Percentiles rank a stretch among this genome's conserved stretches.
Evolutionary conservation across 2,329 filamentous ascomycete species (phyloP).

Genomic region (Fusarium sp.): DNA sequence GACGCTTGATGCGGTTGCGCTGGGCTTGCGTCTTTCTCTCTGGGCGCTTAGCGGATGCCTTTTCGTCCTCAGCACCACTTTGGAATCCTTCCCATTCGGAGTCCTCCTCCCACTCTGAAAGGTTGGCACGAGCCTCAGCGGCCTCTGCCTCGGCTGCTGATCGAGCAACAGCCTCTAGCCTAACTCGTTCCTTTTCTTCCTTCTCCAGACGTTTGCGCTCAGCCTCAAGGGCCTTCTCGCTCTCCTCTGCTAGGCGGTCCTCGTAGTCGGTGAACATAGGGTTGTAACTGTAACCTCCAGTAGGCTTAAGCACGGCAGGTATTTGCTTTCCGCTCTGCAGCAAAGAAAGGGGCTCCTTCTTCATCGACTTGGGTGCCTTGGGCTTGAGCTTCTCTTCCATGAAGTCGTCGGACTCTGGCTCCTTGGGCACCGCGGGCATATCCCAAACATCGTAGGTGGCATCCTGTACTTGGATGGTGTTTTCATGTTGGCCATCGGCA

Average conservation of each 20-base stretch:
- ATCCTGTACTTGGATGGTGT: slow-evolving; percentile 67
- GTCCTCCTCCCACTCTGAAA: slow-evolving; percentile 85
- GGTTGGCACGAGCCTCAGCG: slow-evolving; percentile 73
- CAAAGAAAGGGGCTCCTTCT: slow-evolving; percentile 82
- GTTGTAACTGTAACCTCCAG: slow-evolving; percentile 92
- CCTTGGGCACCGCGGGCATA: slow-evolving; percentile 56
- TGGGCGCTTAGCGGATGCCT: slow-evolving; percentile 74
- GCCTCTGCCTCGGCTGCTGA: slow-evolving; percentile 83
- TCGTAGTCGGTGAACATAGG: slow-evolving; percentile 90
- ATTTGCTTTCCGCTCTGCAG: slow-evolving; percentile 84
- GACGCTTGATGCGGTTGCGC: slow-evolving; percentile 87
- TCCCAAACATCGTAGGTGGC: slow-evolving; percentile 86
- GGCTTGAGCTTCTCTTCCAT: slow-evolving; percentile 74
- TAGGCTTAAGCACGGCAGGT: slow-evolving; percentile 82
- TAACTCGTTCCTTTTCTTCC: slow-evolving; percentile 75
- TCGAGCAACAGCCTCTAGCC: slow-evolving; percentile 74
- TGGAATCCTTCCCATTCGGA: slow-evolving; percentile 92
- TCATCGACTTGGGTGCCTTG: slow-evolving; percentile 81
- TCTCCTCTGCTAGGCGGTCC: slow-evolving; percentile 78
- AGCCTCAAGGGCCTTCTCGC: slow-evolving; percentile 81
- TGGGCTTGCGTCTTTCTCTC: slow-evolving; percentile 88
- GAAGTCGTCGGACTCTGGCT: slow-evolving; percentile 65
- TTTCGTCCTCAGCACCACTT: slow-evolving; percentile 80
- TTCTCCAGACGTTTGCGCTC: slow-evolving; percentile 80
- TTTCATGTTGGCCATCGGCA: slow-evolving; percentile 78